Conservation (phyloP, 2,329 filamentous ascomycete species). For the Orbilia blumenaviensis region DNA sequence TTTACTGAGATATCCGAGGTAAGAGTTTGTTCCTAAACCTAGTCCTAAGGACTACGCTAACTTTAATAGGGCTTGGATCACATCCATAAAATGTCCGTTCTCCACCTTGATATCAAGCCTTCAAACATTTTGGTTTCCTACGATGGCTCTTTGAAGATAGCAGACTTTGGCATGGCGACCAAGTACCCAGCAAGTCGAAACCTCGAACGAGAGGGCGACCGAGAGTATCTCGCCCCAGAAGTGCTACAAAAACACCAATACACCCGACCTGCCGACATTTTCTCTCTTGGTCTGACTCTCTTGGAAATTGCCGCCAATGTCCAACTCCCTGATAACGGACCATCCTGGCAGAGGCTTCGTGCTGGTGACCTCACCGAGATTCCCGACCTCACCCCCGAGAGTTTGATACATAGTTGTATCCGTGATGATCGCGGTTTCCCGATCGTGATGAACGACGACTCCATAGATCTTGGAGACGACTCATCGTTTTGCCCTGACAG, state of each 20-base stretch:
- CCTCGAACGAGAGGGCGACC: constrained; percentile 91
- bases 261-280: constrained; percentile 91
- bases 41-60: constrained; percentile 56
- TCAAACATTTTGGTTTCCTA: constrained; percentile 84
- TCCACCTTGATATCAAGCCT: constrained; percentile 85
- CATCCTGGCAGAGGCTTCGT: constrained; percentile 87
- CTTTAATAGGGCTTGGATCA: constrained; percentile 79
- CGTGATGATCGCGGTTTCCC: constrained; percentile 80
- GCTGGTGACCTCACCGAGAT: constrained; percentile 89
- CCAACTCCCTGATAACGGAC: constrained; percentile 89
- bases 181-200: constrained; percentile 77
- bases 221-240: constrained; percentile 94
- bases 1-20: constrained; percentile 84
- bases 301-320: constrained; percentile 95
- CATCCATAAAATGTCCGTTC: constrained; percentile 86
- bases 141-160: constrained; percentile 83
- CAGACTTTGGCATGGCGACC: constrained; percentile 84
- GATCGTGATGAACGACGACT: constrained; percentile 61
- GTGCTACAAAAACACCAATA: constrained; percentile 77
- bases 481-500: constrained; percentile 37
- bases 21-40: constrained; percentile 62
- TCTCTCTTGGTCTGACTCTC: constrained; percentile 91
- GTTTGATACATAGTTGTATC: constrained; percentile 71
- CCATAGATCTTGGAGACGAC: constrained; percentile 57
- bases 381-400: constrained; percentile 83